phyloP scores from a whole-genome alignment of 2,329 filamentous ascomycete species.

The Alternaria longipes region DNA sequence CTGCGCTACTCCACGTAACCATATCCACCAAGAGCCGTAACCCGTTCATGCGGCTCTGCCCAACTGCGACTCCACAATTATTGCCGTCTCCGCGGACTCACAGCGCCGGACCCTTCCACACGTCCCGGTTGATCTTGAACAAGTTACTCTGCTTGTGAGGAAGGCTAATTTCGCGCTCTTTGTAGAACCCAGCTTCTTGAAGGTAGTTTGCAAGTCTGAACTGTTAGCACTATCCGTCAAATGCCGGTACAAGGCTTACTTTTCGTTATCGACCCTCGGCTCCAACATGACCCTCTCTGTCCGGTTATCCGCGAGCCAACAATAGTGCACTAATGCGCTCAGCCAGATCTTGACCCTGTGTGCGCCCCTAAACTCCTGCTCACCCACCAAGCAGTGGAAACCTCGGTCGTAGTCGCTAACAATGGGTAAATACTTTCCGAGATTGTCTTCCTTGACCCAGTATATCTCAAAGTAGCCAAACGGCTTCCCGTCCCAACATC shows the following conservation, averaged over 20 bases:
- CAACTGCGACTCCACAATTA: slow-evolving; percentile 20
- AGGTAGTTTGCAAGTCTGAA: slow-evolving; percentile 75
- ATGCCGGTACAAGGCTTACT: slow-evolving; percentile 64
- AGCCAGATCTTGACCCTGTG: slow-evolving; percentile 82
- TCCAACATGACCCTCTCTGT: slow-evolving; percentile 87
- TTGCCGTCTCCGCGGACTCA: slow-evolving; percentile 24
- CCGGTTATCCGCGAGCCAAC: slow-evolving; percentile 77
- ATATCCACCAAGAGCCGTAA: slow-evolving; percentile 11
- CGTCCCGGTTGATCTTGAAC: slow-evolving; percentile 80
- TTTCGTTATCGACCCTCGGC: slow-evolving; percentile 88
- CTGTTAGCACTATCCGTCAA: slow-evolving; percentile 17
- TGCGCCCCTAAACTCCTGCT: slow-evolving; percentile 88
- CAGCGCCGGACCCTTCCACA: slow-evolving; percentile 63
- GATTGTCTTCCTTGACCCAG: slow-evolving; percentile 91
- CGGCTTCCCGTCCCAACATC: slow-evolving; percentile 91
- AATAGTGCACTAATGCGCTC: slow-evolving; percentile 86
- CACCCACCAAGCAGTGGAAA: slow-evolving; percentile 87
- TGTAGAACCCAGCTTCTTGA: slow-evolving; percentile 79
- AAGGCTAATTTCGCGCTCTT: slow-evolving; percentile 85
- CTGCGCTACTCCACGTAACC: slow-evolving; percentile 26
- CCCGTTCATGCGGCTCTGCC: slow-evolving; percentile 20
- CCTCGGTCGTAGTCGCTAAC: slow-evolving; percentile 86
- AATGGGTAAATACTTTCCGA: slow-evolving; percentile 74
- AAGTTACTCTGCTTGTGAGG: slow-evolving; percentile 93
- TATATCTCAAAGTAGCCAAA: slow-evolving; percentile 99